A percentile compares a stretch with the other conserved stretches of the same genome.
These are phyloP conservation scores for Amylocystis lapponica DNA, from an alignment of 768 basidiomycete genomes.

Conservation along the genomic window DNA sequence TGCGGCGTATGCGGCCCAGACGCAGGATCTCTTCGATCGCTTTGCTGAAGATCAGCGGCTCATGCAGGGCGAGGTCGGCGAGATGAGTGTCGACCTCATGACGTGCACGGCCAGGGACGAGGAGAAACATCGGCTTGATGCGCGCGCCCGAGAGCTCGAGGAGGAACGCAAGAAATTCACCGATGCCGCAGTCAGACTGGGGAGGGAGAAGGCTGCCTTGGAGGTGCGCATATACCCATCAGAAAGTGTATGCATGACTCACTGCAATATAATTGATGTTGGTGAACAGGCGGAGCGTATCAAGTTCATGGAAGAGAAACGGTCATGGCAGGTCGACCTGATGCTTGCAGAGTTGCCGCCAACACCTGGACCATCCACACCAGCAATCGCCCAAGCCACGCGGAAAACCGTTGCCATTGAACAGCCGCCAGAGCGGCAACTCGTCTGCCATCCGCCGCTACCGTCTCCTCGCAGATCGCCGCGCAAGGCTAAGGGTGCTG, in stretches of 20 bases:
- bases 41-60: conserved; percentile 40
- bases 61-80: conserved; percentile 26
- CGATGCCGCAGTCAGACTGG: conserved; percentile 56
- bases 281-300: conserved; percentile 50
- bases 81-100: conserved; percentile 50
- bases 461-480: conserved; percentile 41
- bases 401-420: too few relatives aligned
- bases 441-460: conserved; percentile 14
- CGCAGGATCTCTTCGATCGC: conserved; percentile 51
- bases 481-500: conserved; percentile 27
- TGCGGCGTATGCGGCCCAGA: conserved; percentile 18
- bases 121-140: conserved; percentile 48
- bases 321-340: conserved; percentile 63
- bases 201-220: conserved; percentile 56
- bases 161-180: conserved; percentile 60
- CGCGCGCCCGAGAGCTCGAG: conserved; percentile 52
- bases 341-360: conserved; percentile 56
- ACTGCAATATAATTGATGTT: conserved; percentile 1
- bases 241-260: background rate
- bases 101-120: conserved; percentile 46
- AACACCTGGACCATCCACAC: conserved; percentile 24
- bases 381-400: conserved; percentile 21
- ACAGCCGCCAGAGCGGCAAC: too few relatives aligned
- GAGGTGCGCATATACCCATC: conserved; percentile 41
- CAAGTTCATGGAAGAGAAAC: conserved; percentile 60